Conservation (phyloP, 1,284 basidiomycete genomes). For the Apiotrichum brassicae region DNA sequence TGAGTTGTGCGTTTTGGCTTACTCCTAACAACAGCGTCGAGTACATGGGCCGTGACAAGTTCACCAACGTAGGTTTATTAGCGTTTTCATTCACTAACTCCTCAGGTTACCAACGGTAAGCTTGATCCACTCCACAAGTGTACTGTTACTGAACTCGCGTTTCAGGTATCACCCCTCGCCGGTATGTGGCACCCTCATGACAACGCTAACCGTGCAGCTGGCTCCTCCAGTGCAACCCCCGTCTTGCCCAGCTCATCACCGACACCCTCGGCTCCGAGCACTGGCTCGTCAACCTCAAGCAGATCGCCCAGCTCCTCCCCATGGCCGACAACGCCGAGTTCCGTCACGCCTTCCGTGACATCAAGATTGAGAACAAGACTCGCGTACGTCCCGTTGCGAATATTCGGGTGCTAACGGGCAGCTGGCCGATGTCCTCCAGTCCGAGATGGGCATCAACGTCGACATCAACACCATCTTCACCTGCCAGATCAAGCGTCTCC, state of each 20-base stretch:
- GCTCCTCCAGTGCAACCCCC: constrained; percentile 89
- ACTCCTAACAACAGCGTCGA: constrained; percentile 21
- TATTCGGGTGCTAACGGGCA: constrained; percentile 10
- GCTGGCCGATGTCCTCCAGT: constrained; percentile 65
- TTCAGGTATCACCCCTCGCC: constrained; percentile 55
- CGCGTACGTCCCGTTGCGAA: constrained; percentile 41
- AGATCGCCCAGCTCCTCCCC: constrained; percentile 45
- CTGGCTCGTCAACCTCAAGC: constrained; percentile 59
- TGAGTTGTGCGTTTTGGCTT: background rate
- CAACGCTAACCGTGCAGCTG: constrained; percentile 53
- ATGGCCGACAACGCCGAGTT: constrained; percentile 66
- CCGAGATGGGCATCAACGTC: constrained; percentile 62
- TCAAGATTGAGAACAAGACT: constrained; percentile 83
- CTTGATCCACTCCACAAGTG: no score
- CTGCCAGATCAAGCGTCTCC: constrained; percentile 76
- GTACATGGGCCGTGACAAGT: constrained; percentile 45
- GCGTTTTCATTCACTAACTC: background rate
- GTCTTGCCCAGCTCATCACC: constrained; percentile 73
- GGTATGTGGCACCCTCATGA: constrained; percentile 15
- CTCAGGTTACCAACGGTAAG: constrained; percentile 4
- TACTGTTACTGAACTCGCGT: constrained; percentile 44
- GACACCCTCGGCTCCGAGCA: constrained; percentile 69
- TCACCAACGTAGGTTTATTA: constrained; percentile 37
- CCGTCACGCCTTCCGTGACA: constrained; percentile 67
- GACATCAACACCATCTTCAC: constrained; percentile 75